A percentile compares a stretch with the other conserved stretches of the same genome.
These are phyloP conservation scores for Colletotrichum sp. DNA, from an alignment of 2,329 filamentous ascomycete species.

Conservation along the genomic window DNA sequence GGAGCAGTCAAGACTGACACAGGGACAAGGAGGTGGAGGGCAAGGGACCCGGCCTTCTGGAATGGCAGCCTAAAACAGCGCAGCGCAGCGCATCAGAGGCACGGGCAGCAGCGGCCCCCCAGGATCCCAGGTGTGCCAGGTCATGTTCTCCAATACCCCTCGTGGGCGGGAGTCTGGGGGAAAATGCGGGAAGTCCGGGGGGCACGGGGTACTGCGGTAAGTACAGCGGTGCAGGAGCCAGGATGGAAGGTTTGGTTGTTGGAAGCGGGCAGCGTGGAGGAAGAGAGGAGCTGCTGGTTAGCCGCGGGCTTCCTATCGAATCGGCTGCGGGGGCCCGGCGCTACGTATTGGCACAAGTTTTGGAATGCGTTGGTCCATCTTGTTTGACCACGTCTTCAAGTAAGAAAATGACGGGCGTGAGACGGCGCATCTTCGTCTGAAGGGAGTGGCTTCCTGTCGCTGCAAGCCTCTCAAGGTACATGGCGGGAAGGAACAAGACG, in stretches of 20 bases:
- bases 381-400: background rate
- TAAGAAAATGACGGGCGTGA: background rate
- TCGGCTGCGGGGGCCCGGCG: background rate
- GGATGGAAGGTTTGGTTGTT: background rate
- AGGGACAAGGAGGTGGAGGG: background rate
- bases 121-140: background rate
- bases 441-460: background rate
- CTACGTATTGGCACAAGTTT: background rate
- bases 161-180: background rate
- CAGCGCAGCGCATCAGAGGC: background rate
- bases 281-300: background rate
- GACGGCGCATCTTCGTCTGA: background rate
- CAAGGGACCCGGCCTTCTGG: constrained; percentile 17
- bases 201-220: background rate
- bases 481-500: background rate
- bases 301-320: background rate
- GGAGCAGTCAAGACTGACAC: background rate
- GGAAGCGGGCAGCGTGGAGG: background rate
- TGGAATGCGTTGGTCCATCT: background rate
- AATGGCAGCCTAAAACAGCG: constrained; percentile 10
- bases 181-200: constrained; percentile 13
- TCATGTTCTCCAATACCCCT: background rate
- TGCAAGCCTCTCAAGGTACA: background rate
- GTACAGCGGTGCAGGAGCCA: background rate
- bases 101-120: background rate